Evolutionary conservation across 2,329 filamentous ascomycete genomes (phyloP).

Genomic region (Penicillium hesseltinei): DNA sequence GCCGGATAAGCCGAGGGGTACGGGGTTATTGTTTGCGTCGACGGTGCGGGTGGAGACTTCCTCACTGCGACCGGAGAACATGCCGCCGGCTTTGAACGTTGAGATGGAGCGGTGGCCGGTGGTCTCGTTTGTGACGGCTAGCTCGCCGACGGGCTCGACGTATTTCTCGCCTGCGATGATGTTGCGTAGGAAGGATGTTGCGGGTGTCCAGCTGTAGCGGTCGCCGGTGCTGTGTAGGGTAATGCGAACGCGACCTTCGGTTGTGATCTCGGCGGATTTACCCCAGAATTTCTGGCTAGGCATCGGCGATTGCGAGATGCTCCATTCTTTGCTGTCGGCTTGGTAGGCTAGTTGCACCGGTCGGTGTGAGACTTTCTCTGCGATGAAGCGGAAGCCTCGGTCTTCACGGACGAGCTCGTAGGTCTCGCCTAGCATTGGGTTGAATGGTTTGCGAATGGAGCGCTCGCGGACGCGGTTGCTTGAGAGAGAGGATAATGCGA

Average conservation of each 20-base stretch:
- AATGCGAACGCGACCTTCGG: conserved; percentile 80
- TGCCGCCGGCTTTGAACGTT: conserved; percentile 90
- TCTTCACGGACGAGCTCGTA: conserved; percentile 89
- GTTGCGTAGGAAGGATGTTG: conserved; percentile 89
- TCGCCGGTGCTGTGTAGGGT: conserved; percentile 74
- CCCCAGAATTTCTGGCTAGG: conserved; percentile 98
- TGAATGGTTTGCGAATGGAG: conserved; percentile 93
- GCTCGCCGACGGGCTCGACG: conserved; percentile 86
- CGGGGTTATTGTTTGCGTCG: conserved; percentile 62
- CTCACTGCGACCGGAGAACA: conserved; percentile 94
- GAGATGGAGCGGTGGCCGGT: conserved; percentile 79
- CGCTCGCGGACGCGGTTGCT: conserved; percentile 81
- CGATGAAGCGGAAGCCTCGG: conserved; percentile 82
- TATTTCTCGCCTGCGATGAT: conserved; percentile 99
- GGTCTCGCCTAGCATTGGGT: conserved; percentile 93
- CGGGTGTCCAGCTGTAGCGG: conserved; percentile 81
- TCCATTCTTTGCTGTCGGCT: conserved; percentile 83
- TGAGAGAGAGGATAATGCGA: conserved; percentile 85
- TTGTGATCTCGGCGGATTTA: conserved; percentile 91
- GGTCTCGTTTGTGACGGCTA: conserved; percentile 81
- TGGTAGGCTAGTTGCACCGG: conserved; percentile 92
- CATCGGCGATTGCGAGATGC: conserved; percentile 78
- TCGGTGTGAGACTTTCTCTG: conserved; percentile 91
- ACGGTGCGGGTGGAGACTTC: conserved; percentile 78
- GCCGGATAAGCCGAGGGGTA: conserved; percentile 68